Percentiles rank a stretch among this genome's conserved stretches.
phyloP scores from a whole-genome alignment of 139 green algal genomes.

The Coelastrella sp. region DNA sequence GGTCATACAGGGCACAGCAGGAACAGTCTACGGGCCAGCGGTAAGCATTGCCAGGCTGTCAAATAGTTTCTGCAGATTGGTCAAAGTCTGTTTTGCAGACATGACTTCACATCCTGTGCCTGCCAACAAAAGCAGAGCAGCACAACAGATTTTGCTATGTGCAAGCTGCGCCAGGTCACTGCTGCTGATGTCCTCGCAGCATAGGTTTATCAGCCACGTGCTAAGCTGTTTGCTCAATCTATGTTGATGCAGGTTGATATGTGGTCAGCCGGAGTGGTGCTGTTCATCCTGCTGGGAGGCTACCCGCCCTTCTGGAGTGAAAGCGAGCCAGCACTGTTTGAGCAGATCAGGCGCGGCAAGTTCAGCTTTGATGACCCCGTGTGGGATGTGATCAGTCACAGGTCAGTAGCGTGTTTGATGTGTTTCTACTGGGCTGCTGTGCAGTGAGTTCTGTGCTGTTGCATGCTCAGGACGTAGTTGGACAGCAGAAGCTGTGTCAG shows the following conservation, averaged over 20 bases:
- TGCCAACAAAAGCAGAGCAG: no score
- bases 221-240: no score
- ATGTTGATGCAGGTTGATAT: constrained; percentile 67
- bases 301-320: constrained; percentile 95
- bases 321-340: constrained; percentile 90
- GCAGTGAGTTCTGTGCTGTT: no score
- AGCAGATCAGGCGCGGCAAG: constrained; percentile 84
- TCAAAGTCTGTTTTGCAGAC: no score
- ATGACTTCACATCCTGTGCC: no score
- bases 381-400: constrained; percentile 82
- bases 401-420: constrained; percentile 59
- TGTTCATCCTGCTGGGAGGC: constrained; percentile 91
- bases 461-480: no score
- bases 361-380: constrained; percentile 88
- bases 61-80: no score
- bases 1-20: constrained; percentile 78
- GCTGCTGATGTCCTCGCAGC: no score
- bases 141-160: no score
- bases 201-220: no score
- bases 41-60: constrained; percentile 28
- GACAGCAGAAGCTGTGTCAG: no score
- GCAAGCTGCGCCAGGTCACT: no score
- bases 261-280: constrained; percentile 83
- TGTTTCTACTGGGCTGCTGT: not conserved
- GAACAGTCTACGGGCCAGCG: constrained; percentile 57